These are phyloP conservation scores for Pinus tabuliformis DNA, from an alignment of 75 land plant genomes.

Conservation along the genomic window DNA sequence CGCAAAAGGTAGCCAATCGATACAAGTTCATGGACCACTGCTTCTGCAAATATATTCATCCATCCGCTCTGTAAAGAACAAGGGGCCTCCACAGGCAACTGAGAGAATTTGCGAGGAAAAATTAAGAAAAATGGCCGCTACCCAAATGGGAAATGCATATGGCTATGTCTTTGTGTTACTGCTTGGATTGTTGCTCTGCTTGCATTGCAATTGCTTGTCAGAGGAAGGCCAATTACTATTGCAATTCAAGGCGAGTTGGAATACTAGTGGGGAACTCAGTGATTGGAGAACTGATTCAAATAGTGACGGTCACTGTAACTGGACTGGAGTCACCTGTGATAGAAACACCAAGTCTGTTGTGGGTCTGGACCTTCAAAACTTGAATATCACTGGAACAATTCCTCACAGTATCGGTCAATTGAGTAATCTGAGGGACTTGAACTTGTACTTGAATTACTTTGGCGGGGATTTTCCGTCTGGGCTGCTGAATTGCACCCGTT, in stretches of 20 bases:
- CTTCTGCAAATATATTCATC: too few species aligned
- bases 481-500: conserved; percentile 38
- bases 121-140: too few species aligned
- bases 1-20: too few species aligned
- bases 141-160: neutral
- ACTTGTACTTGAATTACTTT: conserved; percentile 44
- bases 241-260: neutral
- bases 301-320: conserved; percentile 21
- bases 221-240: conserved; percentile 6
- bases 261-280: neutral
- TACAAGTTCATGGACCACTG: too few species aligned
- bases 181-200: neutral
- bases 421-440: conserved; percentile 27
- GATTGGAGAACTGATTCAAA: neutral
- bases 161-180: neutral
- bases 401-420: conserved; percentile 38
- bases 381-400: conserved; percentile 14
- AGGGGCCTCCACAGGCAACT: too few species aligned
- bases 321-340: conserved; percentile 39
- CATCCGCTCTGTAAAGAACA: too few species aligned
- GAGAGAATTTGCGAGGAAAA: too few species aligned
- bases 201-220: conserved; percentile 3
- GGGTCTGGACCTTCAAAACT: conserved; percentile 11
- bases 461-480: conserved; percentile 46
- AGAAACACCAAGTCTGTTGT: conserved; percentile 18